These are phyloP conservation scores for Penicillium palitans DNA, from an alignment of 2,329 filamentous ascomycete species.

Conservation along the genomic window DNA sequence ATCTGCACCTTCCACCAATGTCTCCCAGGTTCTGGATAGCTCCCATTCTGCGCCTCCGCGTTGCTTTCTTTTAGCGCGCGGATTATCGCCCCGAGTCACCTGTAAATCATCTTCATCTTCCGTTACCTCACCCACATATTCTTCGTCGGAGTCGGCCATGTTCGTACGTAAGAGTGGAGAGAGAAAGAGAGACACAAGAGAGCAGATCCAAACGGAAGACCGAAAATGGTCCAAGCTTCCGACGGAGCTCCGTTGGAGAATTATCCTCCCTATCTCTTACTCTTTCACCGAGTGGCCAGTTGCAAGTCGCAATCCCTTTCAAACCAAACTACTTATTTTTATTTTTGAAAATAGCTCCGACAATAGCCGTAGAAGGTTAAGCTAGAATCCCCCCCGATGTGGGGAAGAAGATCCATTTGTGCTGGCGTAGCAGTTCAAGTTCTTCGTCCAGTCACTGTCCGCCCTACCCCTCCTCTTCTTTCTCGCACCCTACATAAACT, in stretches of 20 bases:
- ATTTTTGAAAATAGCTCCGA: constrained; percentile 12
- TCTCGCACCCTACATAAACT: constrained; percentile 17
- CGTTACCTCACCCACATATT: constrained; percentile 53
- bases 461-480: constrained; percentile 29
- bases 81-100: constrained; percentile 19
- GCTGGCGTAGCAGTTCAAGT: constrained; percentile 29
- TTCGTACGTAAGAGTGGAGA: constrained; percentile 1
- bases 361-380: constrained; percentile 25
- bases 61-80: constrained; percentile 40
- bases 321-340: neutral
- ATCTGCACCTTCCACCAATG: constrained; percentile 74
- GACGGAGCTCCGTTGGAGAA: constrained; percentile 27
- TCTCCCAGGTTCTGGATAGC: constrained; percentile 60
- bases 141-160: constrained; percentile 53
- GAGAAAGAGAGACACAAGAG: constrained; percentile 8
- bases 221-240: constrained; percentile 33
- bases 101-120: constrained; percentile 46
- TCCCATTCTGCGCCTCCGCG: constrained; percentile 47
- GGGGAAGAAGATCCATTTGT: constrained; percentile 38
- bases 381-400: constrained; percentile 28
- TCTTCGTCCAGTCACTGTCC: constrained; percentile 29
- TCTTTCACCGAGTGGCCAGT: neutral
- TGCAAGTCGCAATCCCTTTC: neutral
- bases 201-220: constrained; percentile 8
- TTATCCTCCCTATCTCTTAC: neutral